phyloP scores from a whole-genome alignment of 371 early-diverging fungal genomes.

The Blastocladiella emersonii region DNA sequence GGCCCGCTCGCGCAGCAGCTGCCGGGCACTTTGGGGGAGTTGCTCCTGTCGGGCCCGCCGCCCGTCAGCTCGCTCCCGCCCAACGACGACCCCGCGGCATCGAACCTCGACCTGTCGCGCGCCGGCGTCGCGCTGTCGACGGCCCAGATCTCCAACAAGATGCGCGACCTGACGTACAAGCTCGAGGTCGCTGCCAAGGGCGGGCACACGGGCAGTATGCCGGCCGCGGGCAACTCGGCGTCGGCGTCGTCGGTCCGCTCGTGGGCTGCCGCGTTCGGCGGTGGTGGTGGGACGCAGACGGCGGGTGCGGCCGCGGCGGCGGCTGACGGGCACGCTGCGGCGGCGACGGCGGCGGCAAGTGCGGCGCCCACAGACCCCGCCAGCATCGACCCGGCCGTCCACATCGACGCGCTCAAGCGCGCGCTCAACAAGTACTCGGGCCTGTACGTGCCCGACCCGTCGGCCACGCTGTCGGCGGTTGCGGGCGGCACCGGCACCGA shows the following conservation, averaged over 20 bases:
- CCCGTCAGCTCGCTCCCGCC: background rate
- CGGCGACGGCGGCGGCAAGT: conserved; percentile 9
- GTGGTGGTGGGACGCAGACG: too few species aligned
- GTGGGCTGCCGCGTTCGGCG: too few species aligned
- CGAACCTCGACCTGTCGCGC: conserved; percentile 47
- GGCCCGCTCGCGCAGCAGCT: background rate
- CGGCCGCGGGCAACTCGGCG: too few species aligned
- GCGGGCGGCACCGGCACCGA: too few species aligned
- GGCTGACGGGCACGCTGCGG: conserved; percentile 14
- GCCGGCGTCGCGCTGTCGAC: conserved; percentile 60
- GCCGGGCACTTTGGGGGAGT: background rate
- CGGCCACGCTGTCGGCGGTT: too few species aligned
- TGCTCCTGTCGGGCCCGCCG: background rate
- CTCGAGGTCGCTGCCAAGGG: conserved; percentile 47
- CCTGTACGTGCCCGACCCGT: conserved; percentile 57
- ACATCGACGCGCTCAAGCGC: conserved; percentile 58
- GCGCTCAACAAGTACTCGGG: conserved; percentile 72
- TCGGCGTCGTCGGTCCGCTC: conserved; percentile 7
- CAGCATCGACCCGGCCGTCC: conserved; percentile 22
- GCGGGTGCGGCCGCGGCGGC: conserved; percentile 16
- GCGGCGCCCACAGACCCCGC: too few species aligned
- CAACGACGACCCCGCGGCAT: background rate
- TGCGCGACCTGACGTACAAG: conserved; percentile 70
- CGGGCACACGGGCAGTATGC: too few species aligned
- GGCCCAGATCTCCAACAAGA: conserved; percentile 70